Conservation (phyloP, 1,284 basidiomycete species). For the Ceraceosorus guamensis region DNA sequence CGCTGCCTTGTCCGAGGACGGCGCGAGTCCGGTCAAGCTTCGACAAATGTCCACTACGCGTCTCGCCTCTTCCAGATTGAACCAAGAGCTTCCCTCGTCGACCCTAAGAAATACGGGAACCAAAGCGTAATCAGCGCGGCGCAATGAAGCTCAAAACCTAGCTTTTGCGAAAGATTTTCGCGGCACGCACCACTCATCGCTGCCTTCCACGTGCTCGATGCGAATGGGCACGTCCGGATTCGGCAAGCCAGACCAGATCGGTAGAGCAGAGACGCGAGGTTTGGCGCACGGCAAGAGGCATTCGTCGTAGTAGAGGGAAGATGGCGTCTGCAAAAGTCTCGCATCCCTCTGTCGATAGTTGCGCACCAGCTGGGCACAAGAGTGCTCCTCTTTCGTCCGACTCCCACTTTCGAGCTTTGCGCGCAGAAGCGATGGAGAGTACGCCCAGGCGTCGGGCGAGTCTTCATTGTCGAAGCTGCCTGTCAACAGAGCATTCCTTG, state of each 20-base stretch:
- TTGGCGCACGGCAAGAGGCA: slow-evolving; percentile 25
- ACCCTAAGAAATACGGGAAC: no score
- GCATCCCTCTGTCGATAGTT: slow-evolving; percentile 50
- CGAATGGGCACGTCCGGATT: slow-evolving; percentile 45
- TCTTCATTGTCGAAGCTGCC: neutral
- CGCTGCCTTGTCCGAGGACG: no score
- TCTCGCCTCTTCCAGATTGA: slow-evolving; percentile 28
- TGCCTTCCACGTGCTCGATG: slow-evolving; percentile 39
- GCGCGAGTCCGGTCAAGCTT: slow-evolving; percentile 19
- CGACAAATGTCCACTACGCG: slow-evolving; percentile 27
- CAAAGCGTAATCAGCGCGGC: neutral
- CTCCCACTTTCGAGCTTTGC: no score
- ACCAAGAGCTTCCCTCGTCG: slow-evolving; percentile 40
- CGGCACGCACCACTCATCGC: slow-evolving; percentile 42
- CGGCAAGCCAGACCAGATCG: slow-evolving; percentile 40
- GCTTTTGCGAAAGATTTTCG: no score
- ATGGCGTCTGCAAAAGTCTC: slow-evolving; percentile 49
- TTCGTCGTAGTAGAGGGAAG: slow-evolving; percentile 50
- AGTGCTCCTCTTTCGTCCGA: slow-evolving; percentile 9
- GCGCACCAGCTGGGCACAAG: slow-evolving; percentile 30
- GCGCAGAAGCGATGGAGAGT: no score
- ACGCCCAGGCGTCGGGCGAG: neutral
- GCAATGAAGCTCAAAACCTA: no score
- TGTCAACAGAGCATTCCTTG: neutral
- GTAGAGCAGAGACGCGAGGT: slow-evolving; percentile 7